Evolutionary conservation across 352 stramenopile species (phyloP), one percentile per base, ranked within the genome.

Genomic region (Pythium aristosporum): DNA sequence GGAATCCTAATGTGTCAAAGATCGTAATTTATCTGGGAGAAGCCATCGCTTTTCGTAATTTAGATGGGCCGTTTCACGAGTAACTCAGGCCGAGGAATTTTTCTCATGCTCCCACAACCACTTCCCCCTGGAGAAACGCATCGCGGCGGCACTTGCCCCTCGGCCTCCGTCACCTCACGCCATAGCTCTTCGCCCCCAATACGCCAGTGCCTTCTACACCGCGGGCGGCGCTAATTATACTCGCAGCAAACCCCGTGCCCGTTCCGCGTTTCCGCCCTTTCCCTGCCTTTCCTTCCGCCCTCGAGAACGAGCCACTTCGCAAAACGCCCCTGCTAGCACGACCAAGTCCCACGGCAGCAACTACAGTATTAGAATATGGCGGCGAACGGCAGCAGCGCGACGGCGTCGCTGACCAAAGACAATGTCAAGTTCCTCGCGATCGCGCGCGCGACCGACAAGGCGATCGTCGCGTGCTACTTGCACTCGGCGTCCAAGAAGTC

Each of bases 381-480:
- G 15, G 30, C 59, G 11, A 50, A 41, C 37, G 65, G 59, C 42
- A 73, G 72, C 36, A 28, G 41, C 16, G 7, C 49, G 16, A 49
- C 50, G 32, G 25, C 63, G 44, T 72, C 86, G 50, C 57, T 95
- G 54, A 92, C 79, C 39, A 75, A 77, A 51, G 84, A 90, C 73
- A 93, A 95, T 49, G 69, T 91, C 74, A 92, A 92, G 80, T 94
- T 94, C 64, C 49, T 94, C 50, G 83, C 81, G 51, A 88, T 94
- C 48, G 85, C 85, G 25, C 82, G 85, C 11, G 85, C 83, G 23
- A 88, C 81, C 8, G 85, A 94, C 71, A 94, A 94, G 72, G 75
- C 80, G 48, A 82, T 94, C 60, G 75, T 94, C 50, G 77, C 77
- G n/a, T 83, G 76, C 51, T 92, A 94, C 71, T 63, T 91, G 57